Percentiles rank a stretch among this genome's conserved stretches.
These are phyloP conservation scores for Panaeolus papilionaceus DNA, from an alignment of 768 basidiomycete genomes.

Conservation along the genomic window DNA sequence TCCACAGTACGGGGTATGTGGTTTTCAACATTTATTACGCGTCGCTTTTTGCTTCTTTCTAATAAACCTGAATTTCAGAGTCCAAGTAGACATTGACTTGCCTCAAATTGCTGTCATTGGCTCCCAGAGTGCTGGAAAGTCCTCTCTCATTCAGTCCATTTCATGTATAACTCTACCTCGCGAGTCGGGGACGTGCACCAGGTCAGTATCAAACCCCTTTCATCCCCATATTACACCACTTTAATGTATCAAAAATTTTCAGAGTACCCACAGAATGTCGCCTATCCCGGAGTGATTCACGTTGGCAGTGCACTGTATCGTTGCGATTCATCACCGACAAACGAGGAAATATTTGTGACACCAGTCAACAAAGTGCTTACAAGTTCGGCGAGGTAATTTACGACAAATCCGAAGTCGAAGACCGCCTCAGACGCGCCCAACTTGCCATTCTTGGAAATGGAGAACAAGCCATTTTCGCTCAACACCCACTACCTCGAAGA, in stretches of 20 bases:
- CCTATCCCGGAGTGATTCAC: constrained; percentile 42
- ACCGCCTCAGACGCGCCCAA: constrained; percentile 70
- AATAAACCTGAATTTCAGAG: constrained; percentile 40
- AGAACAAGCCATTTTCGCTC: constrained; percentile 53
- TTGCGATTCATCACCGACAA: constrained; percentile 50
- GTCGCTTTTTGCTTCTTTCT: constrained; percentile 24
- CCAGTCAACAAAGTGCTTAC: constrained; percentile 42
- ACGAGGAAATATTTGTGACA: constrained; percentile 41
- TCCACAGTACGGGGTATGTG: constrained; percentile 66
- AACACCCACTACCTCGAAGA: constrained; percentile 56
- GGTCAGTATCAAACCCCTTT: constrained; percentile 41
- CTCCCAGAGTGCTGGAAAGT: constrained; percentile 76
- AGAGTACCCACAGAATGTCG: constrained; percentile 67
- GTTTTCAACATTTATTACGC: neutral
- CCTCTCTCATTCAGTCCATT: constrained; percentile 78
- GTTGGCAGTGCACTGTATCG: constrained; percentile 59
- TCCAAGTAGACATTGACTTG: constrained; percentile 71
- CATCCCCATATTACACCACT: neutral
- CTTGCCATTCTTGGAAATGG: constrained; percentile 62
- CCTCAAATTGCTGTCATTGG: constrained; percentile 79
- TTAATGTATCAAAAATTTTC: neutral
- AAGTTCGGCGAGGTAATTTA: constrained; percentile 52
- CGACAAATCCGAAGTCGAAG: constrained; percentile 61
- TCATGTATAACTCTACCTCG: constrained; percentile 74
- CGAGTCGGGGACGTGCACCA: constrained; percentile 75